Percentiles rank a stretch among this genome's conserved stretches.
Conservation (phyloP, 768 basidiomycete species). For the Lyophyllum decastes region DNA sequence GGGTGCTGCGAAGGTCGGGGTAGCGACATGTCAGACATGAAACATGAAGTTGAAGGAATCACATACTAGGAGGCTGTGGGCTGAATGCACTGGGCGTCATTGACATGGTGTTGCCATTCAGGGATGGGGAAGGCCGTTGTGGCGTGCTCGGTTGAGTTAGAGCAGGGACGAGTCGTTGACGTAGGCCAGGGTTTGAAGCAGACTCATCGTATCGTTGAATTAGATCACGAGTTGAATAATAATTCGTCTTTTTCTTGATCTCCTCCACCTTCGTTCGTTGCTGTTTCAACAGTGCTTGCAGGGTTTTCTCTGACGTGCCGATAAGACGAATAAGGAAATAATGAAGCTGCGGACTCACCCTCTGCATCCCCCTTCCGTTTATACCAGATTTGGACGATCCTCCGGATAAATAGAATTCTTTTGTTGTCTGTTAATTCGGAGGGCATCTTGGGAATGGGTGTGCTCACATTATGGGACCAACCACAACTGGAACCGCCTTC, state of each 20-base stretch:
- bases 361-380: constrained; percentile 76
- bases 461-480: constrained; percentile 81
- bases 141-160: constrained; percentile 21
- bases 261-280: constrained; percentile 90
- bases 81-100: constrained; percentile 8
- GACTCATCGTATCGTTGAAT: constrained; percentile 87
- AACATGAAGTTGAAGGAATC: not conserved
- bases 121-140: constrained; percentile 27
- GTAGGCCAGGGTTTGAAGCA: constrained; percentile 39
- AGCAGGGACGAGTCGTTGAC: constrained; percentile 35
- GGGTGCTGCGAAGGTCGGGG: constrained; percentile 15
- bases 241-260: constrained; percentile 97
- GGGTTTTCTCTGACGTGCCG: constrained; percentile 64
- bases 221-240: constrained; percentile 87
- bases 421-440: constrained; percentile 8
- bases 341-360: constrained; percentile 46
- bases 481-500: constrained; percentile 58
- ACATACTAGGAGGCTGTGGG: constrained; percentile 9
- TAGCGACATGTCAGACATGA: not conserved
- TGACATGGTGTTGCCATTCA: constrained; percentile 12
- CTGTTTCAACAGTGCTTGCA: constrained; percentile 71
- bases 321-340: not conserved
- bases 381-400: constrained; percentile 87
- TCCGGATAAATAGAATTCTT: constrained; percentile 74
- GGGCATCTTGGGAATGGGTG: not conserved